Conservation (phyloP, 768 basidiomycete species). For the Suillus sp. region DNA sequence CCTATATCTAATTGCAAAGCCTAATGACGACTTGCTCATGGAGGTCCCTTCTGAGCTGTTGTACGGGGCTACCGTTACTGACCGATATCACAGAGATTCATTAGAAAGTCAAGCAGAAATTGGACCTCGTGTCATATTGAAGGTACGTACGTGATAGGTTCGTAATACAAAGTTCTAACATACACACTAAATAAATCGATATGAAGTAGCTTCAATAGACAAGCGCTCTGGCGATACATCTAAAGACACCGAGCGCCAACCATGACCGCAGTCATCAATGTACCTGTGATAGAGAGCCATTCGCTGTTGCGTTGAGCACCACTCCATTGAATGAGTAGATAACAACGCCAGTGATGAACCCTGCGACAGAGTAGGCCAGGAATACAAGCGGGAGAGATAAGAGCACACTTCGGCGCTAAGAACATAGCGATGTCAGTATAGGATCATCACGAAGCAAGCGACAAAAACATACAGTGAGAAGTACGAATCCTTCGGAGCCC, state of each 20-base stretch:
- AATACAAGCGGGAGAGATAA: constrained; percentile 76
- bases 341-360: constrained; percentile 64
- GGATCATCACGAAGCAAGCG: constrained; percentile 4
- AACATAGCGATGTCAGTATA: not conserved
- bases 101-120: not conserved
- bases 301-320: constrained; percentile 39
- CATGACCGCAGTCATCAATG: constrained; percentile 59
- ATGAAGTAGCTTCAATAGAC: constrained; percentile 11
- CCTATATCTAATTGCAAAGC: not conserved
- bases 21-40: not conserved
- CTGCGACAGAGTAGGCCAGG: constrained; percentile 68
- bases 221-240: constrained; percentile 63
- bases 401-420: constrained; percentile 54
- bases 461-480: constrained; percentile 45
- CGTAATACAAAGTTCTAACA: not conserved
- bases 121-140: not conserved
- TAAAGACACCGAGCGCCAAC: constrained; percentile 64
- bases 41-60: too few relatives aligned
- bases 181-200: not conserved
- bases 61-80: not conserved
- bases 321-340: constrained; percentile 65
- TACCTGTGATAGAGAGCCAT: constrained; percentile 36
- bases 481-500: constrained; percentile 57
- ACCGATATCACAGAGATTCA: not conserved
- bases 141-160: not conserved